These are phyloP conservation scores for Conidiobolus incongruus DNA, from an alignment of 371 early-diverging fungal genomes.

Conservation along the genomic window DNA sequence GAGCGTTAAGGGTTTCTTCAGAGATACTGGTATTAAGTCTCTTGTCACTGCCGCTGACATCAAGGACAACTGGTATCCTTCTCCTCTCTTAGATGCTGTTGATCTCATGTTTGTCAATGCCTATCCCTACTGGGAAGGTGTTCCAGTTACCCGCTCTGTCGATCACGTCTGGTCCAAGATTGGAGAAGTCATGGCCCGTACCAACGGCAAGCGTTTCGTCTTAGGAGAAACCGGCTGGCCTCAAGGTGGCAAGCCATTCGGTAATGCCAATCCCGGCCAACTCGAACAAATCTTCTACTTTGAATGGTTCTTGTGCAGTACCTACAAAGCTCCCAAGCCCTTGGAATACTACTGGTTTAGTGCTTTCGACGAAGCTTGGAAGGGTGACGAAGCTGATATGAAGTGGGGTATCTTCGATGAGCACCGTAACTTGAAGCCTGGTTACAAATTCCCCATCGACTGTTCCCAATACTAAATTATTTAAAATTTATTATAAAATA, in stretches of 20 bases:
- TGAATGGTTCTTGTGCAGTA: background rate
- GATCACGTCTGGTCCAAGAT: background rate
- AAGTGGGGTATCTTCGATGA: slow-evolving; percentile 2
- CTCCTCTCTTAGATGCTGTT: slow-evolving; percentile 2
- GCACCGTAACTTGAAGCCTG: background rate
- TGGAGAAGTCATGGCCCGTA: background rate
- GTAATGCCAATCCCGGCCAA: background rate
- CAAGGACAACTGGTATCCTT: slow-evolving; percentile 3
- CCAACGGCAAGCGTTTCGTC: background rate
- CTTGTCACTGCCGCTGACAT: slow-evolving; percentile 4
- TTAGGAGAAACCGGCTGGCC: slow-evolving; percentile 1
- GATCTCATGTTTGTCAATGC: slow-evolving; percentile 5
- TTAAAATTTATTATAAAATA: too few relatives aligned
- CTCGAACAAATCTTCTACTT: background rate
- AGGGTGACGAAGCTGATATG: background rate
- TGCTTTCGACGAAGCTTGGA: background rate
- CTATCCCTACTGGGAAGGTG: slow-evolving; percentile 4
- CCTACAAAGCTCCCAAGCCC: background rate
- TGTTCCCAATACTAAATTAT: too few relatives aligned
- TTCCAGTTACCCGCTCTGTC: background rate
- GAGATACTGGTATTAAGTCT: background rate
- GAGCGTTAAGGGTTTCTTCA: background rate
- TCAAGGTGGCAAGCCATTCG: background rate
- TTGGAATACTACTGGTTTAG: background rate
- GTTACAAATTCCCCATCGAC: background rate